phyloP scores from a whole-genome alignment of 768 basidiomycete genomes.

The Serpula lacrymans region DNA sequence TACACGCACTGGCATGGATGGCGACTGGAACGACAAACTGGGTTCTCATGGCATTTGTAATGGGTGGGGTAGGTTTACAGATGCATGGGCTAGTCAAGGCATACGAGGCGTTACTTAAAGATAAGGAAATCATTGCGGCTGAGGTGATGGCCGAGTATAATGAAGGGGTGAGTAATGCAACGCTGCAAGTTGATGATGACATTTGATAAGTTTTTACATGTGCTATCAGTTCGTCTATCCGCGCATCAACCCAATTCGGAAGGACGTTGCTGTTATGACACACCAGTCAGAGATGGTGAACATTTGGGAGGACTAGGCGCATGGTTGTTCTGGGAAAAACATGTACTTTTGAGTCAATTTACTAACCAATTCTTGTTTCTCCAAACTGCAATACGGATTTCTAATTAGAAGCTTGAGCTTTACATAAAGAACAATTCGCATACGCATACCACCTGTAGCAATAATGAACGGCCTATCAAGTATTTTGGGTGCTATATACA shows the following conservation, averaged over 20 bases:
- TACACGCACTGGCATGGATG: constrained; percentile 72
- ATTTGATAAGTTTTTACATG: neutral
- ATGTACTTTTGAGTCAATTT: too few relatives aligned
- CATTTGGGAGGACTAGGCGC: constrained; percentile 44
- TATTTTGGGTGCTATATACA: too few relatives aligned
- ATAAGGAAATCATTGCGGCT: constrained; percentile 68
- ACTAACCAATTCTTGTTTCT: too few relatives aligned
- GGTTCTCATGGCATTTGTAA: constrained; percentile 66
- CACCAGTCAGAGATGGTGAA: constrained; percentile 76
- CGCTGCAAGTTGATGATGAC: neutral
- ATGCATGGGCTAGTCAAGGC: constrained; percentile 37
- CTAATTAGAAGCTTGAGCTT: too few relatives aligned
- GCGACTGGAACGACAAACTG: constrained; percentile 70
- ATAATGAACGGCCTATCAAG: too few relatives aligned
- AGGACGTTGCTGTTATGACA: constrained; percentile 82
- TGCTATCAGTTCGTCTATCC: constrained; percentile 80
- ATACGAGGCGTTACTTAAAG: constrained; percentile 68
- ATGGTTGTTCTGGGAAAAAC: neutral
- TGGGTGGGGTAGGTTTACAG: constrained; percentile 65
- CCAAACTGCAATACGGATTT: too few relatives aligned
- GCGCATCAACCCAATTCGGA: constrained; percentile 70
- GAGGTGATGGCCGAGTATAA: constrained; percentile 88
- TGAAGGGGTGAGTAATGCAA: constrained; percentile 50
- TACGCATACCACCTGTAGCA: too few relatives aligned
- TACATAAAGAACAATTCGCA: too few relatives aligned